These are phyloP conservation scores for Xylariaceae sp. DNA, from an alignment of 2,329 filamentous ascomycete genomes.

Conservation along the genomic window DNA sequence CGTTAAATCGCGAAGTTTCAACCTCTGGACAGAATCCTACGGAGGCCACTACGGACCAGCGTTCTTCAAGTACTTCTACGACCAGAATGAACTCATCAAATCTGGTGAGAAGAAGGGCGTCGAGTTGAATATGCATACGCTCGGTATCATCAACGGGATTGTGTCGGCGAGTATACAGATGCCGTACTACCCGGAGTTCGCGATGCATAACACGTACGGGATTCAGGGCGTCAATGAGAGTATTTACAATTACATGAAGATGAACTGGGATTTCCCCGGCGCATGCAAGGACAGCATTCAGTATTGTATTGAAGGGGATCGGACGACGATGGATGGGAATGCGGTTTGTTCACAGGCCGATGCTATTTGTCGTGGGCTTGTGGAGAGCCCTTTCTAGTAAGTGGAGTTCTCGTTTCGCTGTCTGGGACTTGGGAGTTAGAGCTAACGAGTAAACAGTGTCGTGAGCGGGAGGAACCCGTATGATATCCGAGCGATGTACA, in stretches of 20 bases:
- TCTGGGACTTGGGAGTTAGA: not conserved
- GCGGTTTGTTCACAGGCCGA: conserved; percentile 53
- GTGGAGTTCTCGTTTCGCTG: conserved; percentile 7
- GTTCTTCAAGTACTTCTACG: conserved; percentile 57
- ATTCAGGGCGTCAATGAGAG: conserved; percentile 51
- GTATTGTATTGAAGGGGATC: conserved; percentile 46
- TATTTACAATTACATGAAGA: conserved; percentile 57
- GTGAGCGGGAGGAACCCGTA: conserved; percentile 55
- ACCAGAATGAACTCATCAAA: conserved; percentile 54
- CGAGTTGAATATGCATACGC: conserved; percentile 50
- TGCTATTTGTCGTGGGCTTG: conserved; percentile 54
- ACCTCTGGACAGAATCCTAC: conserved; percentile 57
- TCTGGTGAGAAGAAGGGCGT: conserved; percentile 48
- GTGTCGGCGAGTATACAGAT: conserved; percentile 51
- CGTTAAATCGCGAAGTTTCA: conserved; percentile 53
- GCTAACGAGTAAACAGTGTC: conserved; percentile 11
- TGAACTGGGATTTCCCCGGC: conserved; percentile 37
- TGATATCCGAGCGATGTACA: conserved; percentile 54
- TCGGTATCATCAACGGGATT: conserved; percentile 56
- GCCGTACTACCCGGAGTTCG: conserved; percentile 38
- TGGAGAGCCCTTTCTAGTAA: conserved; percentile 55
- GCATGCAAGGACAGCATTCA: conserved; percentile 56
- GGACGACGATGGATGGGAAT: conserved; percentile 38
- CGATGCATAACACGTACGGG: conserved; percentile 45
- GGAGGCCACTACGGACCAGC: conserved; percentile 38